Percentiles rank a stretch among this genome's conserved stretches.
Evolutionary conservation across 2,329 filamentous ascomycete species (phyloP).

Genomic region (Aspergillus nomiae): DNA sequence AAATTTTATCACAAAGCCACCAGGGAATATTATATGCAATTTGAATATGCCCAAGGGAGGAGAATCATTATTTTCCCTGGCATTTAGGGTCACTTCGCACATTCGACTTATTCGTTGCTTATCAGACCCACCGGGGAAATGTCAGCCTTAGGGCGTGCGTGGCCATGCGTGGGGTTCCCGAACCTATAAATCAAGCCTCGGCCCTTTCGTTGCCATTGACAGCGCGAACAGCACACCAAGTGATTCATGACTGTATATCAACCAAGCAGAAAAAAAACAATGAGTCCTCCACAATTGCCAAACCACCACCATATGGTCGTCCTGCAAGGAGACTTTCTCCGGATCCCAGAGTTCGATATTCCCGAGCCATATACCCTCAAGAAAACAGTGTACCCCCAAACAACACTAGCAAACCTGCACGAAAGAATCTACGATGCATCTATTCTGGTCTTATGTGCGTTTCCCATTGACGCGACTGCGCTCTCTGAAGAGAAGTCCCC

Average conservation of each 20-base stretch:
- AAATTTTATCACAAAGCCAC: too few relatives aligned
- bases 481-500: slow-evolving; percentile 48
- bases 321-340: slow-evolving; percentile 49
- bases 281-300: slow-evolving; percentile 20
- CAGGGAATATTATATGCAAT: too few relatives aligned
- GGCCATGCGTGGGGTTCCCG: background rate
- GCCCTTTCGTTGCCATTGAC: background rate
- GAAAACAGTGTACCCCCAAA: slow-evolving; percentile 36
- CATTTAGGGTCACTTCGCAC: too few relatives aligned
- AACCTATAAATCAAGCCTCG: background rate
- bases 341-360: slow-evolving; percentile 43
- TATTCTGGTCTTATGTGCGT: slow-evolving; percentile 47
- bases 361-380: slow-evolving; percentile 44
- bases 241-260: background rate
- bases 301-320: slow-evolving; percentile 50
- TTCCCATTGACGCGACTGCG: slow-evolving; percentile 31
- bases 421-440: slow-evolving; percentile 49
- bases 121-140: background rate
- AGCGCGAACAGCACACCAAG: background rate
- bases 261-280: background rate
- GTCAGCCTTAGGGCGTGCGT: background rate
- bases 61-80: background rate
- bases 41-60: too few relatives aligned
- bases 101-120: background rate
- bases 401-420: slow-evolving; percentile 39